Evolutionary conservation across 2,329 filamentous ascomycete genomes (phyloP).

Genomic region (Colletotrichum incanum): DNA sequence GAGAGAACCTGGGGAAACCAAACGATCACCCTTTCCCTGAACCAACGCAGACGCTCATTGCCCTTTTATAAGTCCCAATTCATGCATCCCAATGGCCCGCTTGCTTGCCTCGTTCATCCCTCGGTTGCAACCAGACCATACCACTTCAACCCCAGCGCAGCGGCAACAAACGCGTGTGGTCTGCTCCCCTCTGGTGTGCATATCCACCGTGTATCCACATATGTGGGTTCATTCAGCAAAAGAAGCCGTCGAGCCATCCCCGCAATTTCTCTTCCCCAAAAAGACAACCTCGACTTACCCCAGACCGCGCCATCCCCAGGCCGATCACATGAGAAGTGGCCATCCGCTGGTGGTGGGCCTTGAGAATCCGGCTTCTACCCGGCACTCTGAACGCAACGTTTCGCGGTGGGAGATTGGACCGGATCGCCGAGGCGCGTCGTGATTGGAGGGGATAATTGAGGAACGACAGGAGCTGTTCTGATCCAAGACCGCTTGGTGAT

Average conservation of each 20-base stretch:
- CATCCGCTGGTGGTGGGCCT: not conserved
- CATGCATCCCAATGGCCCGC: slow-evolving; percentile 13
- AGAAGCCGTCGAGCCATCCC: slow-evolving; percentile 28
- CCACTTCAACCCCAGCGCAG: slow-evolving; percentile 9
- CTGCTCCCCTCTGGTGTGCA: not conserved
- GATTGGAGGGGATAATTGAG: slow-evolving; percentile 38
- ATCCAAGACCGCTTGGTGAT: slow-evolving; percentile 14
- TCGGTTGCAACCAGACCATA: slow-evolving; percentile 16
- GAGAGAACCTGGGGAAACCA: not conserved
- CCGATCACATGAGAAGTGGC: slow-evolving; percentile 33
- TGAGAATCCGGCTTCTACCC: slow-evolving; percentile 18
- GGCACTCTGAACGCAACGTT: slow-evolving; percentile 6
- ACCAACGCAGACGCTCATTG: slow-evolving; percentile 6
- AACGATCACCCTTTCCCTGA: not conserved
- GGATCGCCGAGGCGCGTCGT: slow-evolving; percentile 30
- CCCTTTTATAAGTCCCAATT: slow-evolving; percentile 26
- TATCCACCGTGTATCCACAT: slow-evolving; percentile 22
- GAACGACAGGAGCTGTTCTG: not conserved
- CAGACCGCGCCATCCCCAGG: slow-evolving; percentile 30
- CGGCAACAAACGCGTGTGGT: not conserved
- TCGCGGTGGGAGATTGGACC: slow-evolving; percentile 28
- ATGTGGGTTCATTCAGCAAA: not conserved
- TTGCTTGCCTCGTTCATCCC: not conserved
- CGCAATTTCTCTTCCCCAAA: slow-evolving; percentile 13
- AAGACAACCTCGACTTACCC: slow-evolving; percentile 17